phyloP scores from a whole-genome alignment of 2,329 filamentous ascomycete genomes.

The Trichoderma oligosporum region DNA sequence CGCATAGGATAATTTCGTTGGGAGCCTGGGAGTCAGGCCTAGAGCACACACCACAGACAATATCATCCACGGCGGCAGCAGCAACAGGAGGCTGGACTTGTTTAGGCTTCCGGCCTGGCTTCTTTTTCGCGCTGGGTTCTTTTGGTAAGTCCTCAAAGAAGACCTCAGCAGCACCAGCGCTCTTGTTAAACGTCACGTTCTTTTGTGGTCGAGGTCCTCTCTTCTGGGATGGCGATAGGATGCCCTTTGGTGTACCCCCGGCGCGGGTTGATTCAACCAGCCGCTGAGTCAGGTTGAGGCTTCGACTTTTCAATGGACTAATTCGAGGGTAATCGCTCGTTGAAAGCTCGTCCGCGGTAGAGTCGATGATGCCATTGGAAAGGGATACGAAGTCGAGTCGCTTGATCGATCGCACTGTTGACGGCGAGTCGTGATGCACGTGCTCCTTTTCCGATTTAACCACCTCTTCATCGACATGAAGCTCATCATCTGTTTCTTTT shows the following conservation, averaged over 20 bases:
- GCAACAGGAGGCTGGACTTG: constrained; percentile 19
- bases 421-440: constrained; percentile 17
- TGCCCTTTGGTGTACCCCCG: constrained; percentile 47
- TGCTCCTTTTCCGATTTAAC: neutral
- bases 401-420: constrained; percentile 16
- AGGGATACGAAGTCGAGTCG: constrained; percentile 1
- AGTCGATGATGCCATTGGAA: constrained; percentile 15
- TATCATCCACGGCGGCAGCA: constrained; percentile 37
- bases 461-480: constrained; percentile 18
- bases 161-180: constrained; percentile 35
- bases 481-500: constrained; percentile 10
- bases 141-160: constrained; percentile 52
- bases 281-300: constrained; percentile 11
- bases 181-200: constrained; percentile 49
- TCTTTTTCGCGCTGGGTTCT: constrained; percentile 31
- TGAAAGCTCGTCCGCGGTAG: constrained; percentile 16
- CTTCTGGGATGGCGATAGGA: constrained; percentile 53
- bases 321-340: neutral
- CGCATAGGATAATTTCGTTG: constrained; percentile 63
- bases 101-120: constrained; percentile 26
- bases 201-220: constrained; percentile 43
- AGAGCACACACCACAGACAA: constrained; percentile 55
- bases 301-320: constrained; percentile 18
- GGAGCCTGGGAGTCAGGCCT: constrained; percentile 54
- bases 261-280: constrained; percentile 11